Evolutionary conservation across 1,284 basidiomycete genomes (phyloP), one percentile per base, ranked within the genome.

Genomic region (Pyrrhoderma noxium): DNA sequence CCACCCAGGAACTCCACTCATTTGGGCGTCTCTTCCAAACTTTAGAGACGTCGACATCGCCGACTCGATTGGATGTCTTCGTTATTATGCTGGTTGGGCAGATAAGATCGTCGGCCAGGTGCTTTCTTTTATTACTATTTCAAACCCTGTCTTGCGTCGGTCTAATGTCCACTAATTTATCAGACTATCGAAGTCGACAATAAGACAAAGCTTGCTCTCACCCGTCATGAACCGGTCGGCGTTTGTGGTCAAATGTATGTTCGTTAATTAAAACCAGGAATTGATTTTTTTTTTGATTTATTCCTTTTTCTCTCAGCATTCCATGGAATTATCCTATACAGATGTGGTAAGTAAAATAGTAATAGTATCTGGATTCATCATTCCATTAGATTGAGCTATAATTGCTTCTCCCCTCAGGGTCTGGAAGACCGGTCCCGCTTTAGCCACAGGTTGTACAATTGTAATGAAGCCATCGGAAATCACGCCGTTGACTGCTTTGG

Each of bases 401-500:
- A n/a, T 31, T 31, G 5, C 27, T 31, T 31, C 27, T 11, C 27
- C 11, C 27, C 35, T 37, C 51, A 87, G 85, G 84, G 73, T 85
- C 8, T 94, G 92, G 90, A 94, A 94, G 70, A 76, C 93, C 47
- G 91, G 84, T 8, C 93, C 93, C 23, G 93, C 93, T 3, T 76
- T 95, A 48, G 91, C 93, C 5, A 82, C 82, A 39, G 90, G 90
- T 45, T 92, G 89, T 67, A 86, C 85, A 11, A 84, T 93, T 60
- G 85, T 93, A 56, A 86, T 93, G 83, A 92, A 97, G 69, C 89
- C 93, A 8, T 90, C 91, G 34, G 93, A 97, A 68, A 70, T 92
- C 51, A 94, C 92, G 1, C 94, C 93, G 8, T 75, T 97, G 41
- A 90, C 92, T 25, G 91, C 92, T 14, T 74, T 93, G 60, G 82